phyloP scores from a whole-genome alignment of 768 basidiomycete species.

The Thelephora ganbajun region DNA sequence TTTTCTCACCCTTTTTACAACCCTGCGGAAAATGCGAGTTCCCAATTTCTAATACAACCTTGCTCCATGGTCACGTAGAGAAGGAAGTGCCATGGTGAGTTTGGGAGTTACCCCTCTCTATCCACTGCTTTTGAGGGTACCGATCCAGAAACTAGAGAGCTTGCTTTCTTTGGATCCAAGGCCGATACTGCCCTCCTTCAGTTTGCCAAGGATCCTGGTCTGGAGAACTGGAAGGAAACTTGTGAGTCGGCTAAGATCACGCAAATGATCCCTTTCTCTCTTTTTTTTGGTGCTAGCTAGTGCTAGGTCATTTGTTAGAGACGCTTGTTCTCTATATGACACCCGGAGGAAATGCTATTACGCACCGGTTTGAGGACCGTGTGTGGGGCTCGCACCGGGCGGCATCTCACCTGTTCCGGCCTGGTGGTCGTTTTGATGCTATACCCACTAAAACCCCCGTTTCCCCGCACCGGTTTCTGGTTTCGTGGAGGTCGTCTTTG shows the following conservation, averaged over 20 bases:
- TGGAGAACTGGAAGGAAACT: constrained; percentile 26
- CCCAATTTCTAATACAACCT: constrained; percentile 9
- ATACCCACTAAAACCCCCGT: no score
- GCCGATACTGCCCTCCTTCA: constrained; percentile 35
- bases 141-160: constrained; percentile 19
- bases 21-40: constrained; percentile 16
- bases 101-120: not conserved
- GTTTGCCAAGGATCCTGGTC: constrained; percentile 27
- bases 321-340: no score
- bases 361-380: no score
- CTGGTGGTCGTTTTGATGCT: no score
- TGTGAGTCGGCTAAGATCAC: constrained; percentile 21
- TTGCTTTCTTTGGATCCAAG: constrained; percentile 33
- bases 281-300: no score
- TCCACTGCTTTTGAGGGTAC: constrained; percentile 35
- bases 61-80: constrained; percentile 16
- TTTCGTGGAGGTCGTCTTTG: no score
- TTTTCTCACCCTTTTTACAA: constrained; percentile 1
- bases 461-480: no score
- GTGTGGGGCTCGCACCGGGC: no score
- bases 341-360: no score
- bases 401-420: no score
- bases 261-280: no score
- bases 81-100: constrained; percentile 16
- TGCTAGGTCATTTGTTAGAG: no score